Conservation (phyloP, 768 basidiomycete species). For the Suillus alpinus region DNA sequence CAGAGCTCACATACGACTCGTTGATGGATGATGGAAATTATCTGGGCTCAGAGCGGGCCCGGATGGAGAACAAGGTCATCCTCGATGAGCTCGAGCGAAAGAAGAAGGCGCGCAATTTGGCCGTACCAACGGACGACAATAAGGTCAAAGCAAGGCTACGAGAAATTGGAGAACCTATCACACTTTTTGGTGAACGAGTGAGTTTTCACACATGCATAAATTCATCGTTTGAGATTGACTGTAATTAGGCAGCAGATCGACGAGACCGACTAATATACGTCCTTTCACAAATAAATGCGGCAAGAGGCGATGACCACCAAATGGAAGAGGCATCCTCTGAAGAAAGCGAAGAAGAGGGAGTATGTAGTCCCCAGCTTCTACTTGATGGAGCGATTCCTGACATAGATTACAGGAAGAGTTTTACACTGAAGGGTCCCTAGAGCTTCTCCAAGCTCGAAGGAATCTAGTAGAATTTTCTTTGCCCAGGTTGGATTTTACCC, state of each 20-base stretch:
- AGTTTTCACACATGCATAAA: constrained; percentile 31
- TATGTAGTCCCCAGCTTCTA: background rate
- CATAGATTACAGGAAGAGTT: constrained; percentile 73
- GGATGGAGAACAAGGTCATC: constrained; percentile 80
- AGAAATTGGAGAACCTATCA: constrained; percentile 95
- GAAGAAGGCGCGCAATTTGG: constrained; percentile 90
- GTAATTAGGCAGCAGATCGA: constrained; percentile 83
- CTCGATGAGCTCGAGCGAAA: constrained; percentile 96
- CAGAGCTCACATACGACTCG: constrained; percentile 74
- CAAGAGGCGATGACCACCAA: constrained; percentile 75
- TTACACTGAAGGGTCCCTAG: constrained; percentile 87
- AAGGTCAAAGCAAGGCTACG: constrained; percentile 86
- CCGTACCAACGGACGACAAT: constrained; percentile 96
- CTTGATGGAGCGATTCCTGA: constrained; percentile 4
- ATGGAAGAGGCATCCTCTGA: constrained; percentile 68
- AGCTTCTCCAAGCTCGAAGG: constrained; percentile 81
- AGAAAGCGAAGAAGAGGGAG: constrained; percentile 75
- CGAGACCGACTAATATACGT: constrained; percentile 94
- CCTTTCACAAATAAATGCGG: constrained; percentile 88
- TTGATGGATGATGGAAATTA: constrained; percentile 79
- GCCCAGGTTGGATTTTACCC: constrained; percentile 82
- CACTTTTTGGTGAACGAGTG: constrained; percentile 95
- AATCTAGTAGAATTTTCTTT: constrained; percentile 91
- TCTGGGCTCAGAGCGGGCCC: constrained; percentile 68
- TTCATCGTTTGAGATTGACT: constrained; percentile 12